Base-by-base conservation (phyloP, 2,329 filamentous ascomycete genomes). In the Alternaria rosae region DNA sequence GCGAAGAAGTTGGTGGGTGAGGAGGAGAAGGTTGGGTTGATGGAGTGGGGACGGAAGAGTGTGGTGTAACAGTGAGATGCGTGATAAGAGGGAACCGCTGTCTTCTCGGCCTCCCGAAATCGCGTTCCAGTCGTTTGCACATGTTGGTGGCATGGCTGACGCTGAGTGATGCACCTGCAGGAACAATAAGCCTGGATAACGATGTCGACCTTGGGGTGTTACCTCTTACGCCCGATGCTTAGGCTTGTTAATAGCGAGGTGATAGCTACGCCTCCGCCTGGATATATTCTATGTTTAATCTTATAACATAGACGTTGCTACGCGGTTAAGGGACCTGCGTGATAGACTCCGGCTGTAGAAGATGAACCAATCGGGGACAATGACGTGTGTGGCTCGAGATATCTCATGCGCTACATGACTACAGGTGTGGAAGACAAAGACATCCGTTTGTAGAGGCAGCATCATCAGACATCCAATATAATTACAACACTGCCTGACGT, bases 1-100 rank as follows among this genome's bases (percentile, higher is more conserved):
- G 43, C 51, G 8, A 35, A 56, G 30, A 54, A 4, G 35, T n/a
- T 56, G 20, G 57, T 51, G 15, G 52, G 35, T 4, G 57, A 59
- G 4, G 51, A 43, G 8, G 57, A 50, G 26, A 60, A 50, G 26
- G 21, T 38, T 6, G 44, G 35, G 25, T 23, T 56, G 57, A 60
- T 60, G 57, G 20, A 28, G 25, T 50, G 23, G 6, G 17, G 51
- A 9, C n/a, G 26, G 9, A 43, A 56, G n/a, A 50, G 44, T 10
- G 32, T 51, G 20, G 57, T 44, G 43, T 60, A 60, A 28, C 17
- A 5, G 30, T 12, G 6, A 6, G 35, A 17, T 17, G 4, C 15
- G 2, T 38, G 35, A 38, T n/a, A 38, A n/a, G 35, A 38, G 35
- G 35, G n/a, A n/a, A n/a, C 7, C n/a, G 32, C 32, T 35, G 13